Base-by-base conservation (phyloP, 768 basidiomycete species). In the Daedaleopsis sinensis region DNA sequence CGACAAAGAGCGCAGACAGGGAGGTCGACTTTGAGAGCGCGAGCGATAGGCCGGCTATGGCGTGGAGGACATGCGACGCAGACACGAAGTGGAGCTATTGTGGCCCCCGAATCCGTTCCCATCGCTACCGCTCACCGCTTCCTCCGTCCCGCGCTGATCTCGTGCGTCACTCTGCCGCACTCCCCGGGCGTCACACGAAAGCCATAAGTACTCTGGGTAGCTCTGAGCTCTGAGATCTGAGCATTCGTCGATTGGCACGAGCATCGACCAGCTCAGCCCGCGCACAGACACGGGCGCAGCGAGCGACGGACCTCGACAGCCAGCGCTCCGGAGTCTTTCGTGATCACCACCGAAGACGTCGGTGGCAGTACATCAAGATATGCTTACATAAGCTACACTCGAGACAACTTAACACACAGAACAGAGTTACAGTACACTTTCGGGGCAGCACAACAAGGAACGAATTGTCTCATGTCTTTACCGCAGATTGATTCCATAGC, bases 401-500 rank as follows among this genome's bases (percentile, higher is more conserved):
- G 52, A 52, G 38, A 51, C 39, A 47, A 52, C 43, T 47, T 43
- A 35, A 27, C 42, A 8, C 44, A 50, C 50, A 48, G 46, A 35
- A 15, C 48, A 21, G 35, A 53, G n/a, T n/a, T n/a, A n/a, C n/a
- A n/a, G 32, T 37, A 24, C 37, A 54, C 38, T 55, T 47, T 19
- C 19, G 51, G 32, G 23, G 13, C 23, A n/a, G 5, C 46, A 39
- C n/a, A 18, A 52, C 57, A 27, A 18, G 13, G 10, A 47, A 51
- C 27, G 27, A 32, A 32, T 32, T 7, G 27, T 32, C 7, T 32
- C 27, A 32, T 38, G 12, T 35, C 21, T 50, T 55, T 47, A 38
- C 18, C 54, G 54, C 60, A 61, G 16, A 16, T 52, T 58, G 48
- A 65, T 57, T 18, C 61, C 82, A 72, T 93, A 93, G 52, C 79